These are phyloP conservation scores for Stentor coeruleus DNA, from an alignment of 73 alveolate species.

Conservation along the genomic window DNA sequence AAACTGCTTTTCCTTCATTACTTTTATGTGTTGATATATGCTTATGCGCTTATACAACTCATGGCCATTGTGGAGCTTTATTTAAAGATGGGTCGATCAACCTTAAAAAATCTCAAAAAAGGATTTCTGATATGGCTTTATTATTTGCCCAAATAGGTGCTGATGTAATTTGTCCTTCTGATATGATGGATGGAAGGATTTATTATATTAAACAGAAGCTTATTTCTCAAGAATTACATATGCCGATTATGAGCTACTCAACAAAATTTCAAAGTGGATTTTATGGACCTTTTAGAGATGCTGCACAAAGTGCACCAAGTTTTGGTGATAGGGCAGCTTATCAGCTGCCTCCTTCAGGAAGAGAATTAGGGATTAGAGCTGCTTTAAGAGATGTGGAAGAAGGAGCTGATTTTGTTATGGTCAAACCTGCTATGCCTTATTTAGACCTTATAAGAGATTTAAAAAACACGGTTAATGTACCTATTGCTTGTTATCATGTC, in stretches of 20 bases:
- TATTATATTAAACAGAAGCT: conserved; percentile 45
- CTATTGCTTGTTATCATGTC: conserved; percentile 65
- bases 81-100: background rate
- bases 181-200: conserved; percentile 78
- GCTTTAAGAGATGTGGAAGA: conserved; percentile 66
- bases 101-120: conserved; percentile 28
- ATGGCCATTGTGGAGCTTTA: conserved; percentile 27
- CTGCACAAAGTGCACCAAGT: conserved; percentile 70
- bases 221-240: conserved; percentile 25
- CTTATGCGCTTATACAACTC: conserved; percentile 62
- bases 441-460: conserved; percentile 58
- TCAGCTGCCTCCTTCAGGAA: conserved; percentile 60
- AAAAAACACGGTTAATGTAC: conserved; percentile 37
- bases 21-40: conserved; percentile 61
- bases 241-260: conserved; percentile 71
- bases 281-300: conserved; percentile 84
- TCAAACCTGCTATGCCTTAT: conserved; percentile 69
- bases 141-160: conserved; percentile 64
- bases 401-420: conserved; percentile 82
- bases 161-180: conserved; percentile 73
- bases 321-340: conserved; percentile 69
- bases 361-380: conserved; percentile 62
- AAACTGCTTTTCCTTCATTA: conserved; percentile 31
- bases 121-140: conserved; percentile 51
- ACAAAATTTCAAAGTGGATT: conserved; percentile 59